Evolutionary conservation across 2,329 filamentous ascomycete genomes (phyloP), one percentile per base, ranked within the genome.

Genomic region (Fusarium equiseti): DNA sequence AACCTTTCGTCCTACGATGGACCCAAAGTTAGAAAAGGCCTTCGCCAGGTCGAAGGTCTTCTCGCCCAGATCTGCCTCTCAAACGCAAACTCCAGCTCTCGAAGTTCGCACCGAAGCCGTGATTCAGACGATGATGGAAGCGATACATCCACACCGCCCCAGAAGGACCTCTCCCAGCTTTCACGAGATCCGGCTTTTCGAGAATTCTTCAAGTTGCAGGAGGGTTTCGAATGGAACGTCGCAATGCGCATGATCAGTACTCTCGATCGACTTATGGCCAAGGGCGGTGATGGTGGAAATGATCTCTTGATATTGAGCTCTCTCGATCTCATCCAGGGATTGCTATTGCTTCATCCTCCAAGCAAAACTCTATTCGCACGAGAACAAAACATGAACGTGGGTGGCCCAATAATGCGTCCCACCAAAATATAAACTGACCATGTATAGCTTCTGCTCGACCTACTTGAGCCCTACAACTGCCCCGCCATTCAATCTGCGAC

Each of bases 211-310:
- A 94, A 97, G 79, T 81, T 98, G 72, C 96, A 99, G 80, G 95
- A 98, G 78, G 93, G 95, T 5, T 99, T 99, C 78, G 94, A 98
- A 83, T 98, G 94, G 92, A 99, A 99, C 83, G 93, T 98, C 59
- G 91, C 94, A 16, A 90, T 94, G 82, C 90, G 94, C 66, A 86
- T 98, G 66, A 91, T 97, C 67, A 90, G 91, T 56, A 97, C 93
- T 60, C 88, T 98, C 45, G 94, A 98, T 80, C 88, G 93, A 62
- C 87, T 98, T 51, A 87, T 98, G 76, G 94, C 93, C 46, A 94
- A 94, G 83, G 90, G 91, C 55, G 91, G 89, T 79, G 91, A 94
- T 75, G 93, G 92, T 43, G 90, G 93, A 72, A 96, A 95, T 77
- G 94, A 98, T 79, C 84, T 95, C 64, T 87, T 98, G 75, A 97